Evolutionary conservation across 495 filamentous ascomycete genomes (phyloP).

Genomic region (Mytilinidion resinicola): DNA sequence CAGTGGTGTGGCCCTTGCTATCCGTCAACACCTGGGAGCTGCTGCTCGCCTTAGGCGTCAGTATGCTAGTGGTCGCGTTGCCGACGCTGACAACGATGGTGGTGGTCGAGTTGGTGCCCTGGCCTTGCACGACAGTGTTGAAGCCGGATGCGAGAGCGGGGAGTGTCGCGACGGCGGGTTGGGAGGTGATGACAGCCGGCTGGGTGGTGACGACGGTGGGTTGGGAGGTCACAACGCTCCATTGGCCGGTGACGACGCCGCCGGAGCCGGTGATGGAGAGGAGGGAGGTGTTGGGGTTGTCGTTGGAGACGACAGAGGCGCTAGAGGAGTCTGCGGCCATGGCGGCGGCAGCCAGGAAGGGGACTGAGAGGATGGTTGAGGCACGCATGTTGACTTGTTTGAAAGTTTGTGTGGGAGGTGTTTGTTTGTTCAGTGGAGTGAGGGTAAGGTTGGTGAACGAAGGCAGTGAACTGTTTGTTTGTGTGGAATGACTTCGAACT

Average conservation of each 20-base stretch:
- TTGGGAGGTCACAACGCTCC: slow-evolving; percentile 22
- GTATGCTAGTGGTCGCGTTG: slow-evolving; percentile 29
- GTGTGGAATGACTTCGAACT: too few relatives aligned
- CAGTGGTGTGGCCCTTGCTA: neutral
- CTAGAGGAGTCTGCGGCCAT: slow-evolving; percentile 7
- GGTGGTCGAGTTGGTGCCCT: slow-evolving; percentile 15
- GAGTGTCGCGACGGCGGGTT: slow-evolving; percentile 25
- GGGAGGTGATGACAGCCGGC: slow-evolving; percentile 36
- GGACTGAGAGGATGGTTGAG: slow-evolving; percentile 30
- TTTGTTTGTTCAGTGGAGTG: too few relatives aligned
- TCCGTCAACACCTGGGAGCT: slow-evolving; percentile 1
- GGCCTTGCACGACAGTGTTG: slow-evolving; percentile 21
- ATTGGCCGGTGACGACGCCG: slow-evolving; percentile 50
- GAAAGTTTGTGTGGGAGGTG: too few relatives aligned
- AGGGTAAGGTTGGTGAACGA: too few relatives aligned
- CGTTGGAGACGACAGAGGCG: slow-evolving; percentile 18
- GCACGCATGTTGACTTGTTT: slow-evolving; percentile 32
- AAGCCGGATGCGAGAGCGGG: slow-evolving; percentile 40
- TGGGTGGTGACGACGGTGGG: slow-evolving; percentile 42
- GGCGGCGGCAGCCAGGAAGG: slow-evolving; percentile 30
- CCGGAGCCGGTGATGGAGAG: slow-evolving; percentile 49
- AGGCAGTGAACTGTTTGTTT: too few relatives aligned
- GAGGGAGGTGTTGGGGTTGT: slow-evolving; percentile 42
- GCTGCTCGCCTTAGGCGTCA: neutral
- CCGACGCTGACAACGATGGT: slow-evolving; percentile 21